phyloP scores from a whole-genome alignment of 148 eudicot species.

The Rhododendron ovatum region DNA sequence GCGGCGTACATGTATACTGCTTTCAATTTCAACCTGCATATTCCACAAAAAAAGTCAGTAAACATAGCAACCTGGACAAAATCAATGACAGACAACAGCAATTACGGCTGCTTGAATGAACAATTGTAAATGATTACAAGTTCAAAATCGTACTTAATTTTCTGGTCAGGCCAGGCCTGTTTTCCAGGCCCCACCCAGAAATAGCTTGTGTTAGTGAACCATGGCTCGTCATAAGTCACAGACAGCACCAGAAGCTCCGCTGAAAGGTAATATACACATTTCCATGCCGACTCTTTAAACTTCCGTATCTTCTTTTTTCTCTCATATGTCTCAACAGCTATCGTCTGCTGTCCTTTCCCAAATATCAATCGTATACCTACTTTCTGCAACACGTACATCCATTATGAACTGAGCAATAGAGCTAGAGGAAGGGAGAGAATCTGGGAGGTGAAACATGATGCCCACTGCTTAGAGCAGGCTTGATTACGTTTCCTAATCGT shows the following conservation, averaged over 20 bases:
- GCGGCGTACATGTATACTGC: constrained; percentile 75
- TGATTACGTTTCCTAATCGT: background rate
- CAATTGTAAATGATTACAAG: background rate
- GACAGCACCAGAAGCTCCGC: constrained; percentile 70
- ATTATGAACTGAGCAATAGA: constrained; percentile 3
- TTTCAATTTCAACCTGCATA: constrained; percentile 71
- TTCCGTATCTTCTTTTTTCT: constrained; percentile 59
- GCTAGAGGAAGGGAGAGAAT: background rate
- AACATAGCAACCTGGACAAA: background rate
- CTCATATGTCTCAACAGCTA: constrained; percentile 37
- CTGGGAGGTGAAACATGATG: background rate
- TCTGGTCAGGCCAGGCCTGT: constrained; percentile 82
- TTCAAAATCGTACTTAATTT: constrained; percentile 51
- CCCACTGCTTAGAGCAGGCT: background rate
- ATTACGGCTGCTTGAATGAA: background rate
- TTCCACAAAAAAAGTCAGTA: background rate
- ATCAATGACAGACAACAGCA: background rate
- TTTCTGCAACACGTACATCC: constrained; percentile 55
- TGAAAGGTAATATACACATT: constrained; percentile 77
- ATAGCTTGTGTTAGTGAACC: constrained; percentile 60
- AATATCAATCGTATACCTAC: constrained; percentile 59
- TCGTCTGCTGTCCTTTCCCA: constrained; percentile 39
- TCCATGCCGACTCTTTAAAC: constrained; percentile 98
- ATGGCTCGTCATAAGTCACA: constrained; percentile 79
- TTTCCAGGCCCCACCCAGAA: constrained; percentile 89